These are phyloP conservation scores for Yamadazyma trypodendri DNA, from an alignment of 1,139 yeast species.

Conservation along the genomic window DNA sequence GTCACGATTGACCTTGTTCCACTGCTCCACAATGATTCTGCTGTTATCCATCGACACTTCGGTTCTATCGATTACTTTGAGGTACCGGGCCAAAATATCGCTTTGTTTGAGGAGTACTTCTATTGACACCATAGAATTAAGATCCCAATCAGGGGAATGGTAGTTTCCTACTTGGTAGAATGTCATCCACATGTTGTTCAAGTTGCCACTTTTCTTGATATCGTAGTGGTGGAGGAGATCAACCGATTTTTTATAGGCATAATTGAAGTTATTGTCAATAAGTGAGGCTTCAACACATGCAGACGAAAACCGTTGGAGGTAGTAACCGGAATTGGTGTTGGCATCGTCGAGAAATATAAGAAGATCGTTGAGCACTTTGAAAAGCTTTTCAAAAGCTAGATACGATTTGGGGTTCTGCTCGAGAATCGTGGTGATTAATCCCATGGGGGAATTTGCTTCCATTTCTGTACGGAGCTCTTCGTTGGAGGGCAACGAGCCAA, in stretches of 20 bases:
- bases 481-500: constrained; percentile 18
- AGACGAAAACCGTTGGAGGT: constrained; percentile 39
- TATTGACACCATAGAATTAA: constrained; percentile 19
- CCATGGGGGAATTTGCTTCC: constrained; percentile 23
- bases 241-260: constrained; percentile 43
- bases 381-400: constrained; percentile 44
- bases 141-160: constrained; percentile 49
- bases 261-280: constrained; percentile 51
- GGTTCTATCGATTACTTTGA: constrained; percentile 22
- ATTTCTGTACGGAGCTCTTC: constrained; percentile 15
- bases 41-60: constrained; percentile 22
- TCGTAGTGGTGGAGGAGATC: constrained; percentile 27
- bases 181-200: constrained; percentile 55
- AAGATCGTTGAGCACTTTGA: constrained; percentile 41
- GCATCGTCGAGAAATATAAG: constrained; percentile 21
- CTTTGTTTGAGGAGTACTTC: constrained; percentile 41
- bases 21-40: constrained; percentile 34
- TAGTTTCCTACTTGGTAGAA: constrained; percentile 63
- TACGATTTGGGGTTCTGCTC: constrained; percentile 59
- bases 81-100: constrained; percentile 45
- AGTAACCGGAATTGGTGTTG: constrained; percentile 12
- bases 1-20: constrained; percentile 31
- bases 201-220: constrained; percentile 7
- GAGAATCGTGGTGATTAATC: constrained; percentile 37
- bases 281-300: constrained; percentile 61